phyloP scores from a whole-genome alignment of 768 basidiomycete species.

The Auriscalpium microsporum region DNA sequence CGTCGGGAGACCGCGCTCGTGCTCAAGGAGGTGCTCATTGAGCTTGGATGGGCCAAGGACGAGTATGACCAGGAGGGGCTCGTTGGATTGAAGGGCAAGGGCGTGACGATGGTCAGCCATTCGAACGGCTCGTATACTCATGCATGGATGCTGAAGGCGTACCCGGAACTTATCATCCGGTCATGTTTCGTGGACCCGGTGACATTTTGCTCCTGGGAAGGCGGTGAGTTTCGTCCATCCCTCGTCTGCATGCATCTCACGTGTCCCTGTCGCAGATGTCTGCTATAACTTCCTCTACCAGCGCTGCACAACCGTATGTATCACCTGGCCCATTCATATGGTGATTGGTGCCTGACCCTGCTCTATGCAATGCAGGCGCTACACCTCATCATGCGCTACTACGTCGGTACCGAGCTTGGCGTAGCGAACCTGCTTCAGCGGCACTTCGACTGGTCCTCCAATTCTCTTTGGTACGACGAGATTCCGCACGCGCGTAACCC shows the following conservation, averaged over 20 bases:
- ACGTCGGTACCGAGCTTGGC: conserved; percentile 81
- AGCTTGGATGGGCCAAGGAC: conserved; percentile 55
- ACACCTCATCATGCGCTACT: conserved; percentile 79
- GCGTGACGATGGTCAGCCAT: conserved; percentile 77
- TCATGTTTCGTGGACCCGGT: conserved; percentile 91
- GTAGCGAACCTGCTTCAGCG: conserved; percentile 78
- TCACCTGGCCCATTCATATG: neutral
- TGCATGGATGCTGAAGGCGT: conserved; percentile 81
- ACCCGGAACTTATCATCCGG: conserved; percentile 57
- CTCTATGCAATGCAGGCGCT: conserved; percentile 47
- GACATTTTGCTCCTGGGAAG: conserved; percentile 91
- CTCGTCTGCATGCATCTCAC: no score
- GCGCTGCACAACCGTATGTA: conserved; percentile 50
- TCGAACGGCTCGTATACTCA: conserved; percentile 85
- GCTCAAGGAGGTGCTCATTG: conserved; percentile 46
- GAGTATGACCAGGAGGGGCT: conserved; percentile 17
- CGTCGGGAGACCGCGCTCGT: conserved; percentile 48
- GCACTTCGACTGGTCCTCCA: conserved; percentile 80
- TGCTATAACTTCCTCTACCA: conserved; percentile 89
- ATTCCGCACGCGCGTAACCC: conserved; percentile 73
- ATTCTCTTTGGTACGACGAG: conserved; percentile 85
- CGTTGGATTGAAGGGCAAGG: conserved; percentile 27
- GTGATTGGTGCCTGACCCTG: neutral
- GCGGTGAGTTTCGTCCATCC: conserved; percentile 42
- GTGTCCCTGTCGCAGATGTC: conserved; percentile 44